Evolutionary conservation across 495 filamentous ascomycete genomes (phyloP), one percentile per base, ranked within the genome.

Genomic region (Viridothelium virens): DNA sequence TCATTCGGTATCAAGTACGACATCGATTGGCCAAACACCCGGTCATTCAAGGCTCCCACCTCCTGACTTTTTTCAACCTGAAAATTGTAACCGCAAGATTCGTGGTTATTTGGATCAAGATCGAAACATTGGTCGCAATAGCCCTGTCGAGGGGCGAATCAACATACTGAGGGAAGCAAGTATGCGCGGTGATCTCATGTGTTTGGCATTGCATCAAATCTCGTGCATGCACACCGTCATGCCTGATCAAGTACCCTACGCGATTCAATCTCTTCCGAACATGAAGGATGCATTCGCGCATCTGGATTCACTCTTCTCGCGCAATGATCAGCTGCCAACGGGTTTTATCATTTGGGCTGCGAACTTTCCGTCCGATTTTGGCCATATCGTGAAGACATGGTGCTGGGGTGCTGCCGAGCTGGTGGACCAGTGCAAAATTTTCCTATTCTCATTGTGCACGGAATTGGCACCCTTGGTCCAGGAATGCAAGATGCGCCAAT

Each of bases 121-220:
- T 10, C 7, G 31, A 11, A 7, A 10, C 11, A 53, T 7, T 7
- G 18, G 53, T 9, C 18, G 4, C 53, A 18, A 4, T 18, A 36
- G 31, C 25, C 7, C 36, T 59, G 53, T 59, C 31, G 5, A 18
- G 1, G 25, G 12, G 16, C 47, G 72, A 2, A 36, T 74, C 9
- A 34, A 47, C 3, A 33, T 74, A 12, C 48, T 74, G 2, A 53
- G 37, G 16, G 39, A 73, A 2, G 72, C 72, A 9, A 50, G 63
- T 2, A 16, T 31, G 7, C 38, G 50, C 31, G 33, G 41, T 25
- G 72, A 74, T 62, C 61, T 11, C 2, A 68, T 71, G 48, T 71
- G 71, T 63, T 34, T 74, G 18, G 59, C 67, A 3, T 53, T 73
- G 33, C 71, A 67, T 56, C 71, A 74, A 63, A 34, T 71, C 38